These are phyloP conservation scores for Cryptococcus depauperatus DNA, from an alignment of 1,284 basidiomycete species.

Conservation along the genomic window DNA sequence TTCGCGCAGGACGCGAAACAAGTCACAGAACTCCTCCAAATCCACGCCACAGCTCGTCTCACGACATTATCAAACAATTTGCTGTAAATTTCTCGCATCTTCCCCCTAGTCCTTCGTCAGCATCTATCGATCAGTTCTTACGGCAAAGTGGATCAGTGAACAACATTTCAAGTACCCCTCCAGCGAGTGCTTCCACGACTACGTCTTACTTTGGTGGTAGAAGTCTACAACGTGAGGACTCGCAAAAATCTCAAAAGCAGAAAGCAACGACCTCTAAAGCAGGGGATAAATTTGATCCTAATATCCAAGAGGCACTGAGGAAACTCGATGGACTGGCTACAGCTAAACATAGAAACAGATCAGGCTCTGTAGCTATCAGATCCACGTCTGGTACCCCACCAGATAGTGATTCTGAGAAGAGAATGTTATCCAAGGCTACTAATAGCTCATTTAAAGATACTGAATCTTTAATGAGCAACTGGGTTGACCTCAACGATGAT, in stretches of 20 bases:
- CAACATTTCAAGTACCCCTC: slow-evolving; percentile 32
- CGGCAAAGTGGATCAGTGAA: slow-evolving; percentile 50
- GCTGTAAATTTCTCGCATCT: slow-evolving; percentile 69
- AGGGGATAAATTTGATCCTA: slow-evolving; percentile 55
- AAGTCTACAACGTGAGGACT: slow-evolving; percentile 20
- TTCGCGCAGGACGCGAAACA: slow-evolving; percentile 14
- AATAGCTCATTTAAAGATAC: slow-evolving; percentile 14
- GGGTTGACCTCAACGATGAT: slow-evolving; percentile 30
- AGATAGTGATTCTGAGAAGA: slow-evolving; percentile 49
- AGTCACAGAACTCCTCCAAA: slow-evolving; percentile 32
- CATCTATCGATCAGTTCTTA: slow-evolving; percentile 74
- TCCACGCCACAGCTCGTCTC: slow-evolving; percentile 21
- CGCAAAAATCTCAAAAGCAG: slow-evolving; percentile 7
- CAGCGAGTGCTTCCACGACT: slow-evolving; percentile 17
- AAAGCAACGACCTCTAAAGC: slow-evolving; percentile 5
- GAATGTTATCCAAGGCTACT: slow-evolving; percentile 12
- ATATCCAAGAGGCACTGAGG: slow-evolving; percentile 80
- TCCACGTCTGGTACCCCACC: slow-evolving; percentile 67
- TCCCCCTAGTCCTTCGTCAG: slow-evolving; percentile 73
- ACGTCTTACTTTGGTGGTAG: slow-evolving; percentile 48
- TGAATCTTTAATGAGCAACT: slow-evolving; percentile 28
- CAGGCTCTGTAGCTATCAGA: slow-evolving; percentile 45
- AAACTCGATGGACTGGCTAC: slow-evolving; percentile 84
- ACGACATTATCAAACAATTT: slow-evolving; percentile 48
- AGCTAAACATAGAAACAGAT: slow-evolving; percentile 52